These are phyloP conservation scores for Mucor mucedo DNA, from an alignment of 371 early-diverging fungal genomes.

Conservation along the genomic window DNA sequence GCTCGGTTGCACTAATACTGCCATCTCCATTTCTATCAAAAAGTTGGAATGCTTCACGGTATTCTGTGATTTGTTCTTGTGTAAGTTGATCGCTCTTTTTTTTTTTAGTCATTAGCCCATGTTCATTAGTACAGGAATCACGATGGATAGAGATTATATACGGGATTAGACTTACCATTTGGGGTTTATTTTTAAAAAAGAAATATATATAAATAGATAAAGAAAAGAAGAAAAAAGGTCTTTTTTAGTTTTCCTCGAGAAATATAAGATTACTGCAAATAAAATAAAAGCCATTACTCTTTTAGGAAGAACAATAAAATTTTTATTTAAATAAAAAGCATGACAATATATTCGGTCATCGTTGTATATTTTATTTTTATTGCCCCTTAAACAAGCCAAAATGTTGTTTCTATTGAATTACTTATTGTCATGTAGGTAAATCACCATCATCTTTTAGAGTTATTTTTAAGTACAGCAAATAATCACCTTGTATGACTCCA, in stretches of 20 bases:
- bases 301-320: not conserved
- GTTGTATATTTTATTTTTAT: too few relatives aligned
- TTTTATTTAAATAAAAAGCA: too few relatives aligned
- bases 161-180: not conserved
- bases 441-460: not conserved
- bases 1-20: constrained; percentile 43
- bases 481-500: not conserved
- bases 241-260: not conserved
- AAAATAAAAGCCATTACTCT: not conserved
- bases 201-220: not conserved
- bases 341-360: too few relatives aligned
- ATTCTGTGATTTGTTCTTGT: constrained; percentile 54
- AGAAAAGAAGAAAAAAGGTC: not conserved
- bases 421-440: too few relatives aligned
- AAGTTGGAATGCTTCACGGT: constrained; percentile 52
- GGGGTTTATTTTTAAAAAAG: not conserved
- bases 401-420: too few relatives aligned
- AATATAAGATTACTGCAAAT: constrained; percentile 1
- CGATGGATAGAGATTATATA: not conserved
- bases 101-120: too few relatives aligned
- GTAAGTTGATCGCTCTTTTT: constrained; percentile 45
- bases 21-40: constrained; percentile 56
- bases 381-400: too few relatives aligned
- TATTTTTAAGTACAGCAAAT: too few relatives aligned
- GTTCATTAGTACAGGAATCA: not conserved